Evolutionary conservation across 805 yeast genomes (phyloP), one percentile per base, ranked within the genome.

Genomic region (Candida maris): DNA sequence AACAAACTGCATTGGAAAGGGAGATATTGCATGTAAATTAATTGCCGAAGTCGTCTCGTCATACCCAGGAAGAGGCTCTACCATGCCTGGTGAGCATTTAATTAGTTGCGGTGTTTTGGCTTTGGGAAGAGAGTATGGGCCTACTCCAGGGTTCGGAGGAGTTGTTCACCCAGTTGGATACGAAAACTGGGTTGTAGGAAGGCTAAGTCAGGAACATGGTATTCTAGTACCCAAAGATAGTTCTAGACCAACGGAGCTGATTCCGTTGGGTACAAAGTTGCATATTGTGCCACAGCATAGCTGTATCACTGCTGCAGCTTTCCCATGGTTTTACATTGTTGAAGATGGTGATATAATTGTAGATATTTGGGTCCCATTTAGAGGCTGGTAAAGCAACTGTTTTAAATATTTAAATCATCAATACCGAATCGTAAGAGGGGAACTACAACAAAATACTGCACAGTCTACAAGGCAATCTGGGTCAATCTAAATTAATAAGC

Each of bases 131-230:
- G 94, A 85, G 53, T 57, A 64, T 3, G 76, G 85, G 1, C 75
- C 79, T 1, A 49, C 67, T 14, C 73, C 77, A 13, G 91, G 91
- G 0, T 70, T 59, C 52, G 91, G 89, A 3, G 49, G 57, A n/a
- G 19, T 61, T 8, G 21, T 27, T 10, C 40, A 41, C 4, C 70
- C 73, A 1, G 46, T 59, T 10, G 63, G 64, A 1, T 74, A 65
- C 48, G 73, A 70, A 5, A 62, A 69, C 30, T 84, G 89, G 89
- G 56, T 59, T 31, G 76, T 85, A 9, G 83, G 77, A 23, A 67
- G 88, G 46, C 57, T 85, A 31, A 76, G 85, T 38, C 93, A 85
- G 56, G 94, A 85, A 51, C 94, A 85, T 53, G 94, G 93, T 8
- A 78, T 85, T 27, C 58, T 84, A 32, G 65, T 62, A n/a, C 79